These are phyloP conservation scores for Pugionium cornutum DNA, from an alignment of 345 rosid species.

Conservation along the genomic window DNA sequence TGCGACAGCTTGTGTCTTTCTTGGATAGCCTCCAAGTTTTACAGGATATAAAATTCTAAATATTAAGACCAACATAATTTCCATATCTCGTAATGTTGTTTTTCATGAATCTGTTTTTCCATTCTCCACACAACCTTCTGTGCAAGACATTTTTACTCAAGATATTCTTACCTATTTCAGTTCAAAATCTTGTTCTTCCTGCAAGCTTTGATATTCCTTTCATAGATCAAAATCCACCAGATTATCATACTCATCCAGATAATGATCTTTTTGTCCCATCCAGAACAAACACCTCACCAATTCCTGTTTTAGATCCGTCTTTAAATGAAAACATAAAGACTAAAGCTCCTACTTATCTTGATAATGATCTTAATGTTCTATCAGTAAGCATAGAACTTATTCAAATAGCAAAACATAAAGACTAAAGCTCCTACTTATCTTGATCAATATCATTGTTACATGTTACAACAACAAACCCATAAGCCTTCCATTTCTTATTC, in stretches of 20 bases:
- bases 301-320: too few species aligned
- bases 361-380: background rate
- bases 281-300: too few species aligned
- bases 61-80: background rate
- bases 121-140: background rate
- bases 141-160: too few species aligned
- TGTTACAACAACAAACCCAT: background rate
- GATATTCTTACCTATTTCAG: background rate
- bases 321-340: background rate
- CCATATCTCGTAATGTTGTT: background rate
- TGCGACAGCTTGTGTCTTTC: background rate
- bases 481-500: background rate
- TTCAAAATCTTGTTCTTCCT: background rate
- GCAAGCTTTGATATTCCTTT: too few species aligned
- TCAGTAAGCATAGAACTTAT: too few species aligned
- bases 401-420: background rate
- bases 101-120: constrained; percentile 1
- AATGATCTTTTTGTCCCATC: too few species aligned
- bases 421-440: background rate
- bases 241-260: too few species aligned
- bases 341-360: background rate
- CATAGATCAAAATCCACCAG: too few species aligned
- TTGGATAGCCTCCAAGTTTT: background rate
- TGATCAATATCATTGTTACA: background rate
- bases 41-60: background rate